These are phyloP conservation scores for Ogataea angusta DNA, from an alignment of 805 yeast species.

Conservation along the genomic window DNA sequence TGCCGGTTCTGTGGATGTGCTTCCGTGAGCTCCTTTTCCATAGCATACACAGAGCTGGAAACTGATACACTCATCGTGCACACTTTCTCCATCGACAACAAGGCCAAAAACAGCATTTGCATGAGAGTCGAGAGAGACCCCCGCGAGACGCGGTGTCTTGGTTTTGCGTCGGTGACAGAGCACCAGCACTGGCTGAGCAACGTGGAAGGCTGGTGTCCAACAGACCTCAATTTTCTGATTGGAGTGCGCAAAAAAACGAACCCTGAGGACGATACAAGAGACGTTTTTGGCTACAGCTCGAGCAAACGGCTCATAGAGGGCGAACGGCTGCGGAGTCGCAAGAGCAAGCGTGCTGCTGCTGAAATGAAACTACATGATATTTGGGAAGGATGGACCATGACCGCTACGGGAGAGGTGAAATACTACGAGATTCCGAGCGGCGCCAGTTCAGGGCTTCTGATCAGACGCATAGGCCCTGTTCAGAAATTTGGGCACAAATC, in stretches of 20 bases:
- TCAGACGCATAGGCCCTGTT: slow-evolving; percentile 58
- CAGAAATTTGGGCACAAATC: slow-evolving; percentile 75
- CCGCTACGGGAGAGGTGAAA: slow-evolving; percentile 59
- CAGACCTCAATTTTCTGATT: slow-evolving; percentile 72
- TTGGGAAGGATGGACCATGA: slow-evolving; percentile 85
- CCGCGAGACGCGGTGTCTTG: slow-evolving; percentile 84
- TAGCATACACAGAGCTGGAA: slow-evolving; percentile 65
- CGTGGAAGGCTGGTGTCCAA: slow-evolving; percentile 76
- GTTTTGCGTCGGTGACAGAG: slow-evolving; percentile 73
- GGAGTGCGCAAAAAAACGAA: slow-evolving; percentile 54
- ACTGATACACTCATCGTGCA: slow-evolving; percentile 62
- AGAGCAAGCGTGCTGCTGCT: slow-evolving; percentile 4
- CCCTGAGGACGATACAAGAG: slow-evolving; percentile 21
- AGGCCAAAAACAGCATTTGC: slow-evolving; percentile 78
- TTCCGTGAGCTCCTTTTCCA: slow-evolving; percentile 66
- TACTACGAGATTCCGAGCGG: slow-evolving; percentile 57
- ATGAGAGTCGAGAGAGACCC: slow-evolving; percentile 90
- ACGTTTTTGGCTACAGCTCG: slow-evolving; percentile 15
- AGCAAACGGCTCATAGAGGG: slow-evolving; percentile 14
- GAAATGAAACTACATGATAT: slow-evolving; percentile 33
- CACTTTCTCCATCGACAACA: slow-evolving; percentile 66
- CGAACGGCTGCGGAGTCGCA: slow-evolving; percentile 4
- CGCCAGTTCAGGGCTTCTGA: slow-evolving; percentile 43
- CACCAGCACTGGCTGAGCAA: slow-evolving; percentile 61
- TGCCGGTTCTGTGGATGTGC: slow-evolving; percentile 91